Evolutionary conservation across 1,139 yeast species (phyloP), one percentile per base, ranked within the genome.

Genomic region (Kurtzmaniella quercitrusa): DNA sequence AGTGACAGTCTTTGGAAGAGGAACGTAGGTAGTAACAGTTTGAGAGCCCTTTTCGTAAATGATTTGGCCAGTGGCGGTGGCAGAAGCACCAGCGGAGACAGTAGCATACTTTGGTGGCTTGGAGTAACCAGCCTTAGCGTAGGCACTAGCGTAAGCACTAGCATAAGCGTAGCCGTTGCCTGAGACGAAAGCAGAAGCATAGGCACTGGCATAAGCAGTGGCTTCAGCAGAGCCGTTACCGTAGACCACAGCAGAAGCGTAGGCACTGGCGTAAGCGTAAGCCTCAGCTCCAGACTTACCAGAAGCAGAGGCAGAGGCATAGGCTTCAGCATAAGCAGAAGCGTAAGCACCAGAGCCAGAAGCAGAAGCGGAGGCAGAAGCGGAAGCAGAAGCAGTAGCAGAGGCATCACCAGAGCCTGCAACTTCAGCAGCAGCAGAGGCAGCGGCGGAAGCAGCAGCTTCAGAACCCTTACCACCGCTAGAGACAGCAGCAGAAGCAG

Each of bases 181-280:
- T 12, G 36, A 12, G 11, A 15, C 12, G 17, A 31, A 31, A 9
- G 36, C 16, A 31, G 36, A 14, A 31, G 36, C 36, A 15, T 14
- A 31, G 14, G 36, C 36, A 11, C 16, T 9, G 10, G 36, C 36
- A 15, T 31, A 31, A 14, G 36, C 36, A 15, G 36, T 31, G 10
- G 36, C 36, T 9, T 14, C 16, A 15, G 36, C 16, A 31, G 36
- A 31, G 10, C 18, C 36, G 14, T 16, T 16, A 31, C 36, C 36
- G 36, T 31, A 31, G 18, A 16, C 36, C 9, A 9, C 14, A 31
- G 36, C 36, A 31, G 36, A 14, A 31, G 36, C 36, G 17, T 31
- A 31, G 14, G 36, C 36, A 31, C 18, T 14, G 14, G 36, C 36
- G 18, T 31, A 31, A 31, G 36, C 36, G 36, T 31, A 31, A 31